A percentile compares a stretch with the other conserved stretches of the same genome.
Evolutionary conservation across 2,329 filamentous ascomycete species (phyloP).

Genomic region (Curvularia spicifera): DNA sequence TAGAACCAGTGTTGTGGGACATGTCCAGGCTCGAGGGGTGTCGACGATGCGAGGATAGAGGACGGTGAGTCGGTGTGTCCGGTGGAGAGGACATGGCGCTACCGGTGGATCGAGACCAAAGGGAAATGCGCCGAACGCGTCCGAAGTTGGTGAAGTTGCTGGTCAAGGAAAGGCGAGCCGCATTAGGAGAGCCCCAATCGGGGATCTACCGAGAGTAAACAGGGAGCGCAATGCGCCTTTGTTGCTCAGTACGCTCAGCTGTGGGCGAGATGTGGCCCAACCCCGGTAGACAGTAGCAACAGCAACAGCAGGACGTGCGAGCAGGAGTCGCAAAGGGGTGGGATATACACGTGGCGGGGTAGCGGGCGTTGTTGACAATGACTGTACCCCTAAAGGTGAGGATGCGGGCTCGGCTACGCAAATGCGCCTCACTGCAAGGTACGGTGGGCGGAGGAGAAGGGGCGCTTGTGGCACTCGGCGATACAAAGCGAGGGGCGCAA

Average conservation of each 20-base stretch:
- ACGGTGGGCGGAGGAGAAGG: constrained; percentile 1
- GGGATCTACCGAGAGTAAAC: constrained; percentile 17
- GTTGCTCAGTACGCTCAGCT: constrained; percentile 10
- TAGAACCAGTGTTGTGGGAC: constrained; percentile 46
- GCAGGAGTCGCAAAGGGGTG: background rate
- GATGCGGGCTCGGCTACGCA: constrained; percentile 31
- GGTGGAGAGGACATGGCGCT: constrained; percentile 52
- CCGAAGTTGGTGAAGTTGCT: constrained; percentile 13
- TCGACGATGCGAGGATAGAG: constrained; percentile 47
- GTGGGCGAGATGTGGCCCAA: constrained; percentile 5
- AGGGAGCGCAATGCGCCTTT: constrained; percentile 20
- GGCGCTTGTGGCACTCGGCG: constrained; percentile 21
- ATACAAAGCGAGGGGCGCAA: constrained; percentile 2
- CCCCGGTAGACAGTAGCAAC: constrained; percentile 1
- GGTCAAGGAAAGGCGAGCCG: constrained; percentile 13
- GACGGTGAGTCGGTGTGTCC: constrained; percentile 49
- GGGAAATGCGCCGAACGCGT: constrained; percentile 12
- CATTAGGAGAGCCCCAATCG: constrained; percentile 23
- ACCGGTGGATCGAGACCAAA: constrained; percentile 11
- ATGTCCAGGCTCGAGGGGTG: constrained; percentile 53
- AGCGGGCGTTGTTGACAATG: constrained; percentile 16
- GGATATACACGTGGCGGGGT: constrained; percentile 15
- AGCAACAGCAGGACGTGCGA: background rate
- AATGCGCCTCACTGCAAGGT: constrained; percentile 25
- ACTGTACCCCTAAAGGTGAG: constrained; percentile 20